phyloP scores from a whole-genome alignment of 1,139 yeast species.

The Yamadazyma diddensiae region DNA sequence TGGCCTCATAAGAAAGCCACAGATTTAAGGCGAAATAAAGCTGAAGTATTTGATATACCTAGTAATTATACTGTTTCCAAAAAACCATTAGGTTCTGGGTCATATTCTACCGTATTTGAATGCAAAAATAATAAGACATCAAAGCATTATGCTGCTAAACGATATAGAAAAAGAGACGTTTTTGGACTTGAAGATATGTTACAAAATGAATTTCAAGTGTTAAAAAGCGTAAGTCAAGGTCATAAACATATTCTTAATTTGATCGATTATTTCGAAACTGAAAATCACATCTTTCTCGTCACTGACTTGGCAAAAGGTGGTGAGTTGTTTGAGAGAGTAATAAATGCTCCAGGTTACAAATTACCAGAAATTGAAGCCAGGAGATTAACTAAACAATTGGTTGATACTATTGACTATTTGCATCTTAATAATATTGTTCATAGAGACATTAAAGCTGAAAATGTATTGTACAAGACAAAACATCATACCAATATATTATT shows the following conservation, averaged over 20 bases:
- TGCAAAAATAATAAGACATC: constrained; percentile 33
- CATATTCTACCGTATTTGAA: constrained; percentile 38
- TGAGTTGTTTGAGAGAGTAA: constrained; percentile 64
- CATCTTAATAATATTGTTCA: constrained; percentile 37
- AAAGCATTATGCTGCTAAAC: constrained; percentile 38
- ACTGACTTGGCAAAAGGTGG: constrained; percentile 71
- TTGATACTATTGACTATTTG: constrained; percentile 29
- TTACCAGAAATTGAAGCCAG: constrained; percentile 49
- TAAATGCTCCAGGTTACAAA: constrained; percentile 27
- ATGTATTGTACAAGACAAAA: constrained; percentile 28
- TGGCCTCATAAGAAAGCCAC: constrained; percentile 21
- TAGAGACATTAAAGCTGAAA: constrained; percentile 43
- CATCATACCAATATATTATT: constrained; percentile 47
- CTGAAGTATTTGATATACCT: constrained; percentile 16
- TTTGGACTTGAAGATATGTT: constrained; percentile 38
- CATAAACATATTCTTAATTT: constrained; percentile 56
- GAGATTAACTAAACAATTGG: constrained; percentile 30
- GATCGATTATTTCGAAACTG: constrained; percentile 69
- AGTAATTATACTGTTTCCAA: constrained; percentile 35
- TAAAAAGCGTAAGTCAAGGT: constrained; percentile 43
- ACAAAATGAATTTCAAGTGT: constrained; percentile 54
- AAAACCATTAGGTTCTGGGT: constrained; percentile 34
- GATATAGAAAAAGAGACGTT: constrained; percentile 30
- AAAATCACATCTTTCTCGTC: constrained; percentile 54
- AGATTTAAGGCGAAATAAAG: constrained; percentile 11